Conservation (phyloP, 2,329 filamentous ascomycete species). For the Falciphora oryzae region DNA sequence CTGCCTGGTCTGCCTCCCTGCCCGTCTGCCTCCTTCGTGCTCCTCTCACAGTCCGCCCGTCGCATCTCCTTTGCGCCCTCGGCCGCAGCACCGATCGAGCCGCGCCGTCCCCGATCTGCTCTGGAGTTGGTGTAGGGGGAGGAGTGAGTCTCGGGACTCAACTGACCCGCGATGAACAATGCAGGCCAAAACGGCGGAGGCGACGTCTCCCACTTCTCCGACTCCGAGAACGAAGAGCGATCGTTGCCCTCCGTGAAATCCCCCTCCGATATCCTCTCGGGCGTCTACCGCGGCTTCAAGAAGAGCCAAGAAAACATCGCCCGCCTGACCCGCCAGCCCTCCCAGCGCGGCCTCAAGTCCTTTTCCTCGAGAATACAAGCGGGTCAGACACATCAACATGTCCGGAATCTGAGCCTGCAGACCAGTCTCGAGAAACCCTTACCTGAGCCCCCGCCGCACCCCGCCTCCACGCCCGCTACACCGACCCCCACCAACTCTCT, state of each 20-base stretch:
- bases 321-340: conserved; percentile 38
- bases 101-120: conserved; percentile 15
- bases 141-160: conserved; percentile 6
- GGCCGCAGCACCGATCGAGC: conserved; percentile 1
- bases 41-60: neutral
- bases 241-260: conserved; percentile 30
- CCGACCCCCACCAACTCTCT: conserved; percentile 19
- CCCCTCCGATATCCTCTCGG: conserved; percentile 42
- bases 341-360: conserved; percentile 32
- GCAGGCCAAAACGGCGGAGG: conserved; percentile 25
- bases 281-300: conserved; percentile 46
- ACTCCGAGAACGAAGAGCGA: conserved; percentile 38
- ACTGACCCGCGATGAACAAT: conserved; percentile 22
- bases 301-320: conserved; percentile 38
- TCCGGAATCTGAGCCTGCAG: conserved; percentile 47
- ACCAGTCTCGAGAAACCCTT: conserved; percentile 53
- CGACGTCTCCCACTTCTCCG: conserved; percentile 35
- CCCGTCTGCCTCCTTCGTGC: no score
- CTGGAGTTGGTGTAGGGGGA: no score
- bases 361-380: conserved; percentile 20
- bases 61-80: conserved; percentile 1
- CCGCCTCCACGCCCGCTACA: conserved; percentile 25
- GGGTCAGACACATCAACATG: conserved; percentile 37
- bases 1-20: no score
- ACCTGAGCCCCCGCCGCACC: conserved; percentile 42